Evolutionary conservation across 2,329 filamentous ascomycete genomes (phyloP), one percentile per base, ranked within the genome.

Genomic region (Pleoardoris graminearum): DNA sequence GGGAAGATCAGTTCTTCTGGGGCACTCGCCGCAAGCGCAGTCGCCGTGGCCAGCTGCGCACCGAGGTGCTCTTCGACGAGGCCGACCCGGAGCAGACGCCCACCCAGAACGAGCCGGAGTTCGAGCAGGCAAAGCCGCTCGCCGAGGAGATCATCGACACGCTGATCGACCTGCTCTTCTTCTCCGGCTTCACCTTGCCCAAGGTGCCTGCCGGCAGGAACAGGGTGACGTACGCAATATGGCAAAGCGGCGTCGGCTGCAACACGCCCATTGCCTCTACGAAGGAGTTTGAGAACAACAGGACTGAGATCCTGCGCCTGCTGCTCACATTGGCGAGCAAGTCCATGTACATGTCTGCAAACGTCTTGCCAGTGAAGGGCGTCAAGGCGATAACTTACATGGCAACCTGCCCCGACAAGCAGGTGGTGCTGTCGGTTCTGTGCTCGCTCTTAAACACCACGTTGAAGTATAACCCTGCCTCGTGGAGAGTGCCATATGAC

Each of bases 1-100:
- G 94, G 94, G 91, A 97, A 69, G 88, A 96, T 57, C 85, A 82
- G 55, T 96, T 99, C 81, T 97, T 99, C 69, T 97, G 94, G 94
- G 82, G 83, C 1, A 79, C 83, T 41, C 82, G 91, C 61, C 83
- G 84, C 73, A 91, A 87, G 75, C 85, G 72, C 58, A 74, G 66
- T 52, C 65, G 72, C 44, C 62, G 67, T n/a, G 67, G 66, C 52
- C 70, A 74, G 63, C 48, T 72, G 33, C 84, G 65, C 48, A 63
- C 83, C 44, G 90, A 96, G 74, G 84, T 96, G 17, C 79, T 96
- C 21, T 96, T 96, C 66, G 92, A 96, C 67, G 91, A 89, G 68
- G 82, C 82, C 80, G 58, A 80, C 44, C 80, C 82, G 8, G 80
- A 82, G 53, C 76, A 80, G 50, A 70, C 67, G 65, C 68, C 71